phyloP scores from a whole-genome alignment of 805 yeast species.

The Candida corydali region DNA sequence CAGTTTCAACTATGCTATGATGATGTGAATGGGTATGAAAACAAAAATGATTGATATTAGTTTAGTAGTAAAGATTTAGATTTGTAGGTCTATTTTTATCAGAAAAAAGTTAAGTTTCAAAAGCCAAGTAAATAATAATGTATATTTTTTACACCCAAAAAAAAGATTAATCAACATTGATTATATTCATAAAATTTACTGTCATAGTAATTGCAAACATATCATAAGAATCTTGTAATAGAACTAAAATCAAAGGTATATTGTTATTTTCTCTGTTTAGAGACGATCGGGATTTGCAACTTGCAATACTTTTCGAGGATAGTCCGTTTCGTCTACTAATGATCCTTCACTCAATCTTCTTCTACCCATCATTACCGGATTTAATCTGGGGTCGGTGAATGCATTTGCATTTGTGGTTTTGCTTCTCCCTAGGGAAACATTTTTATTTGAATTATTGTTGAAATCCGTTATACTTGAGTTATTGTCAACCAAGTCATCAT shows the following conservation, averaged over 20 bases:
- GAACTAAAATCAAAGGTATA: background rate
- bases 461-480: background rate
- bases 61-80: no score
- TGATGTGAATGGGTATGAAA: no score
- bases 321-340: conserved; percentile 81
- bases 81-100: no score
- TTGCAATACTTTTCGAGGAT: conserved; percentile 62
- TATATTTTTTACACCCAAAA: no score
- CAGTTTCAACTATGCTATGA: no score
- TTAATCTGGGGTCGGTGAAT: conserved; percentile 57
- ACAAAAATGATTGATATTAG: no score
- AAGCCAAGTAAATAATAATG: no score
- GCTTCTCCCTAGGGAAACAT: background rate
- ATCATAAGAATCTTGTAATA: background rate
- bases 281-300: conserved; percentile 79
- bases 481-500: conserved; percentile 37
- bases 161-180: no score
- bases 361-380: conserved; percentile 76
- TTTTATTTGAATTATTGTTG: background rate
- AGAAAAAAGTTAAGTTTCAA: no score
- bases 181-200: background rate
- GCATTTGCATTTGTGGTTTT: conserved; percentile 10
- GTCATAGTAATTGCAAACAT: background rate
- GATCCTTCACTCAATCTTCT: conserved; percentile 83
- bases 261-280: background rate